Base-by-base conservation (phyloP, 768 basidiomycete genomes). In the Inosperma sp. region DNA sequence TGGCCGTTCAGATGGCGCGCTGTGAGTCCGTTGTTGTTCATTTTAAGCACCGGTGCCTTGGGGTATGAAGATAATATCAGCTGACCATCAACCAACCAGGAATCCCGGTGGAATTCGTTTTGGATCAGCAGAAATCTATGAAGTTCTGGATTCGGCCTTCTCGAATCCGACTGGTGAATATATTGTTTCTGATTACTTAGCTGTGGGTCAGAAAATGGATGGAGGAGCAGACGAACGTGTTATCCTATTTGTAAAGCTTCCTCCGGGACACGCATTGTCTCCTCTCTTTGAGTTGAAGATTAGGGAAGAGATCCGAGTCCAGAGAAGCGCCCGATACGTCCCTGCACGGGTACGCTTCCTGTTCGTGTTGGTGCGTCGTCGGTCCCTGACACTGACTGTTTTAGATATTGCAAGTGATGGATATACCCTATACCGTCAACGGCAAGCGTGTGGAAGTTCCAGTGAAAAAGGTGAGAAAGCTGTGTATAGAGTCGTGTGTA, bases 101-200 rank as follows among this genome's bases (percentile, higher is more conserved):
- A 91, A 90, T 61, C 88, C 88, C 21, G 85, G 84, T 44, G 88
- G 88, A n/a, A 79, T 89, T 57, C 78, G 88, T 25, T 90, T 89
- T 62, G 88, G 88, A 33, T 85, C 86, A 30, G 77, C 85, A 34
- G 89, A 90, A 66, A 77, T 90, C 27, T 89, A 90, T 65, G 84
- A 88, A 60, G 84, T 90, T 47, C 71, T 90, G 33, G 88, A 88
- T 55, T 60, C 72, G 30, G 76, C 74, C 58, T 85, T 85, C 63
- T 75, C 77, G 8, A 64, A 59, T n/a, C 59, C 73, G 31, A 59
- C 65, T 35, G 65, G 67, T 23, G 68, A 70, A 52, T 61, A 71
- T 54, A 59, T 64, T 34, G 63, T 81, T 37, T 65, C 77, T 50
- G 88, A 90, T 64, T 81, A 77, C 48, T 66, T 90, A 37, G 86